Conservation (phyloP, 257 asterid genomes). For the Parsonsia alboflavescens region DNA sequence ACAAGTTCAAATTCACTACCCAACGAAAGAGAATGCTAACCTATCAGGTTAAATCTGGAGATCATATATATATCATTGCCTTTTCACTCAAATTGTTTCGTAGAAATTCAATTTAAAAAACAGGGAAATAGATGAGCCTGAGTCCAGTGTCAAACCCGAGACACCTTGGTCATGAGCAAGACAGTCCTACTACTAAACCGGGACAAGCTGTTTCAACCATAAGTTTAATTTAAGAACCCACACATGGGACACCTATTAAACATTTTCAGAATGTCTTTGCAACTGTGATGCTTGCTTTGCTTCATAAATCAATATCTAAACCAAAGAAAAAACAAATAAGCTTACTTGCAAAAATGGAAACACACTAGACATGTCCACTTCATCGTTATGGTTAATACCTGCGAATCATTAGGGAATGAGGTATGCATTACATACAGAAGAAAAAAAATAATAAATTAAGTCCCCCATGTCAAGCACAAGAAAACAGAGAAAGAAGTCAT, state of each 20-base stretch:
- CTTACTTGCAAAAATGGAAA: constrained; percentile 68
- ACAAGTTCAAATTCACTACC: not conserved
- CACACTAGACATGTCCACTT: constrained; percentile 67
- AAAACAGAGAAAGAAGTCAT: not conserved
- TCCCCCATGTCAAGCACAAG: not conserved
- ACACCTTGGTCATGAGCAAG: not conserved
- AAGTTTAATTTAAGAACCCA: no score
- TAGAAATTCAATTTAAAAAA: no score
- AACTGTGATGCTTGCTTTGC: no score
- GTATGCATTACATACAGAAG: not conserved
- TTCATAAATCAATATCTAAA: no score
- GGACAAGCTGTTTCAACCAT: no score
- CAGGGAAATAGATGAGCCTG: no score
- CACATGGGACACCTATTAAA: no score
- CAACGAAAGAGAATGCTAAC: not conserved
- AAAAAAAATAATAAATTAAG: constrained; percentile 1
- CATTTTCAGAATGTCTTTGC: no score
- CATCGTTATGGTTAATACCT: constrained; percentile 90
- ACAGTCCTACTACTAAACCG: no score
- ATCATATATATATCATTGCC: not conserved
- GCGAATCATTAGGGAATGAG: constrained; percentile 20
- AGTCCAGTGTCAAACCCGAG: not conserved
- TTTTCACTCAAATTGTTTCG: not conserved
- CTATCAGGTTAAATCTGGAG: not conserved
- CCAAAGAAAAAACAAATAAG: no score